Evolutionary conservation across 2,329 filamentous ascomycete genomes (phyloP).

Genomic region (Fusarium zealandicum): DNA sequence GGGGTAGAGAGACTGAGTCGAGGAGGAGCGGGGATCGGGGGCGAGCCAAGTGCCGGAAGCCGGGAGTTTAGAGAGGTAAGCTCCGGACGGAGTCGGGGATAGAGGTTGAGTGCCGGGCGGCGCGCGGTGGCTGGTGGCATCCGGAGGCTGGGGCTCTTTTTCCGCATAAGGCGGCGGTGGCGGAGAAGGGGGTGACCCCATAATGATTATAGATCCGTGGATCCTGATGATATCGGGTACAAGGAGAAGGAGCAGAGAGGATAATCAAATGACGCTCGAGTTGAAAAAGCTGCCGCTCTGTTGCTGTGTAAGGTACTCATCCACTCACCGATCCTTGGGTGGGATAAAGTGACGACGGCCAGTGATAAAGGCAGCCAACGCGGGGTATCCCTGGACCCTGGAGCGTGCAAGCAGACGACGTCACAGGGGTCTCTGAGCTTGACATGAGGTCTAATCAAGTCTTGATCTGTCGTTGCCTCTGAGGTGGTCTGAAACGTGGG

Average conservation of each 20-base stretch:
- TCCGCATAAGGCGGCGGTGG: constrained; percentile 21
- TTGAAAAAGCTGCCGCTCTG: background rate
- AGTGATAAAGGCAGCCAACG: constrained; percentile 6
- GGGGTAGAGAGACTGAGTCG: constrained; percentile 54
- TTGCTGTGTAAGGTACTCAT: background rate
- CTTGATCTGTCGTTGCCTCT: background rate
- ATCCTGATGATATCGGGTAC: background rate
- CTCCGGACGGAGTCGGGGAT: constrained; percentile 6
- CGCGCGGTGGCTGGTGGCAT: constrained; percentile 12
- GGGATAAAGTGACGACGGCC: constrained; percentile 7
- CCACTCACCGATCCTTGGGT: background rate
- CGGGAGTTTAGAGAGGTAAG: background rate
- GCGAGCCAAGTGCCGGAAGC: constrained; percentile 31
- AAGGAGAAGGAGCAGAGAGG: background rate
- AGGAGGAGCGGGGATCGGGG: constrained; percentile 58
- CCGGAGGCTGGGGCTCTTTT: constrained; percentile 22
- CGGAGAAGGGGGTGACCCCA: constrained; percentile 12
- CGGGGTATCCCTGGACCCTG: constrained; percentile 19
- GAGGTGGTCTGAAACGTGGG: constrained; percentile 14
- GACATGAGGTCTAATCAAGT: constrained; percentile 8
- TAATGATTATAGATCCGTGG: background rate
- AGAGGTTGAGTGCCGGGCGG: constrained; percentile 11
- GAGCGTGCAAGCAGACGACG: background rate
- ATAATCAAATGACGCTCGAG: background rate
- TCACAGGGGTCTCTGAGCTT: background rate